Evolutionary conservation across 306 rosid genomes (phyloP), one percentile per base, ranked within the genome.

Genomic region (Ammopiptanthus mongolicus): DNA sequence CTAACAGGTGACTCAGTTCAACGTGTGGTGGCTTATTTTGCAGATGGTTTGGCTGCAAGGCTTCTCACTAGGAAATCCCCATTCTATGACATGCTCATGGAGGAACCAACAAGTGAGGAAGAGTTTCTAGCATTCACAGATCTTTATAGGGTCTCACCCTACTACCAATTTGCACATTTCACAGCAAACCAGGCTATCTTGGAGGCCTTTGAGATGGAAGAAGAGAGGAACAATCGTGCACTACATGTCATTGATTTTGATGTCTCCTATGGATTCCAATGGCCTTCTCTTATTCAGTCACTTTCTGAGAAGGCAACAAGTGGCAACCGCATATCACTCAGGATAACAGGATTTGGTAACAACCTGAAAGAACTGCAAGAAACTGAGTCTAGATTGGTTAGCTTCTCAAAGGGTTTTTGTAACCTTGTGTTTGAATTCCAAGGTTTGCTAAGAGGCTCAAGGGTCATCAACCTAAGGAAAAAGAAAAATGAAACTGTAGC

Each of bases 261-360:
- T 21, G 80, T 87, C 52, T 84, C 90, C 1, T 84, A 84, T 48
- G 95, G 95, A 7, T 87, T 90, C 47, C 95, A 90, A 21, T 90
- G 95, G 95, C 91, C 95, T 36, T 90, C 90, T 13, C 90, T 90
- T 0, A 84, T 90, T 3, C 95, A 90, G 23, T 89, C 95, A 6
- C 90, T 89, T 8, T 87, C 95, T 0, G 88, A 85, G 57, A 89
- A 85, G 23, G 91, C 90, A 14, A 77, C 75, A n/a, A 44, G 59
- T 56, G 77, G 87, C 3, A 82, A 52, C 58, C 60, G 78, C 14
- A 78, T 90, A 12, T 87, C 83, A 0, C 86, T 90, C 6, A 28
- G 81, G 41, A 73, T 90, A 10, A 90, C 91, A 0, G 95, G 87
- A 1, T 84, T 85, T 3, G 95, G 95, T 0, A 72, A 65, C 22